Evolutionary conservation across 1,284 basidiomycete genomes (phyloP).

Genomic region (Trichosporon sp.): DNA sequence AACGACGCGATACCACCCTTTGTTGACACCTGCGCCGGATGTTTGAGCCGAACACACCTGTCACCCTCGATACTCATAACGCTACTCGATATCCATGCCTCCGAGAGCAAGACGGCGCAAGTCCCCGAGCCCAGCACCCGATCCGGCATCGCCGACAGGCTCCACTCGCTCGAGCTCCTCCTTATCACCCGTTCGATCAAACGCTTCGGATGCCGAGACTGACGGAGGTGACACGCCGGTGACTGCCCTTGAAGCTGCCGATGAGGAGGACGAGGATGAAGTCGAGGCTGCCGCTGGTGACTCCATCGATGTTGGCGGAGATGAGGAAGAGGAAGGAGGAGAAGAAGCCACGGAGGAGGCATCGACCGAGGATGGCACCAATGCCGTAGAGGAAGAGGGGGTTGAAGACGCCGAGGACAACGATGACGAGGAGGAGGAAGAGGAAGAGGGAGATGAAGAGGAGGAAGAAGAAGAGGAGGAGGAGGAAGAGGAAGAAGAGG

Average conservation of each 20-base stretch:
- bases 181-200: slow-evolving; percentile 13
- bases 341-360: not conserved
- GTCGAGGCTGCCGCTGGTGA: slow-evolving; percentile 10
- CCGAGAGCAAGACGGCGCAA: slow-evolving; percentile 7
- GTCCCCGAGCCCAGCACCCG: slow-evolving; percentile 9
- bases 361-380: slow-evolving; percentile 2
- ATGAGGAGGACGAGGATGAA: slow-evolving; percentile 18
- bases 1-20: not conserved
- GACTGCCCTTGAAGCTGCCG: slow-evolving; percentile 9
- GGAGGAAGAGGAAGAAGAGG: slow-evolving; percentile 8
- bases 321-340: slow-evolving; percentile 15
- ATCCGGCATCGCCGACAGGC: not conserved
- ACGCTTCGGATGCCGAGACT: slow-evolving; percentile 4
- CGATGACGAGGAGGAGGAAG: slow-evolving; percentile 17
- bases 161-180: slow-evolving; percentile 14
- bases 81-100: slow-evolving; percentile 1
- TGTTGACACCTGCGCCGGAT: slow-evolving; percentile 4
- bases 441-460: slow-evolving; percentile 19
- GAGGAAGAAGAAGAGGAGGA: slow-evolving; percentile 13
- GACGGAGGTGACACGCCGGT: slow-evolving; percentile 7
- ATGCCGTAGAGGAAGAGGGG: slow-evolving; percentile 10
- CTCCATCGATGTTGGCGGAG: slow-evolving; percentile 9
- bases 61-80: not conserved
- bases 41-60: not conserved
- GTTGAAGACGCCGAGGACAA: slow-evolving; percentile 22